These are phyloP conservation scores for Daldinia childiae DNA, from an alignment of 495 filamentous ascomycete species.

Conservation along the genomic window DNA sequence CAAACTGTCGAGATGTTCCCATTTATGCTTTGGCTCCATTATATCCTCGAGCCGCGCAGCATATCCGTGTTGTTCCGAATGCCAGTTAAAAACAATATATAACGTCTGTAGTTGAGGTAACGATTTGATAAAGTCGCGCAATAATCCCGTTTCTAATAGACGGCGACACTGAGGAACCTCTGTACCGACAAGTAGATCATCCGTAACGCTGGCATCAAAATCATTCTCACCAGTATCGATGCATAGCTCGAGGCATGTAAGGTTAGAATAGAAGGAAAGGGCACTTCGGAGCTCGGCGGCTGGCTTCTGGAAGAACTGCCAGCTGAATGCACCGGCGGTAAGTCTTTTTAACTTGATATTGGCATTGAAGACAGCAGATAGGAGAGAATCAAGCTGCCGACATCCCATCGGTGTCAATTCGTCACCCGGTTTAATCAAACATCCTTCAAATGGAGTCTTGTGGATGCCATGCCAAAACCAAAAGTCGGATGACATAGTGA, in stretches of 20 bases:
- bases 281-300: slow-evolving; percentile 15
- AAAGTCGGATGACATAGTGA: slow-evolving; percentile 16
- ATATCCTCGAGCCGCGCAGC: slow-evolving; percentile 24
- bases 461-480: background rate
- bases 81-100: slow-evolving; percentile 14
- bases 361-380: slow-evolving; percentile 16
- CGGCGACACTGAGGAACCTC: slow-evolving; percentile 13
- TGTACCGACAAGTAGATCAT: background rate
- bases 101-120: slow-evolving; percentile 20
- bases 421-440: background rate
- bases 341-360: slow-evolving; percentile 23
- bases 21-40: slow-evolving; percentile 26
- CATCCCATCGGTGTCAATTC: background rate
- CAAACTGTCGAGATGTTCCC: slow-evolving; percentile 27
- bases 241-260: slow-evolving; percentile 25
- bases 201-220: background rate
- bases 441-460: slow-evolving; percentile 18
- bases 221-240: slow-evolving; percentile 15
- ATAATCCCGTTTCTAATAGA: slow-evolving; percentile 21
- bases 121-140: slow-evolving; percentile 30
- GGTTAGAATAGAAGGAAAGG: slow-evolving; percentile 15
- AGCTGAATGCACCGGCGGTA: slow-evolving; percentile 16
- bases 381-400: slow-evolving; percentile 25
- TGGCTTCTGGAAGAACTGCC: slow-evolving; percentile 24
- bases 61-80: slow-evolving; percentile 12